Evolutionary conservation across 108 stramenopile genomes (phyloP), one percentile per base, ranked within the genome.

Genomic region (Mediolabrus comicus): DNA sequence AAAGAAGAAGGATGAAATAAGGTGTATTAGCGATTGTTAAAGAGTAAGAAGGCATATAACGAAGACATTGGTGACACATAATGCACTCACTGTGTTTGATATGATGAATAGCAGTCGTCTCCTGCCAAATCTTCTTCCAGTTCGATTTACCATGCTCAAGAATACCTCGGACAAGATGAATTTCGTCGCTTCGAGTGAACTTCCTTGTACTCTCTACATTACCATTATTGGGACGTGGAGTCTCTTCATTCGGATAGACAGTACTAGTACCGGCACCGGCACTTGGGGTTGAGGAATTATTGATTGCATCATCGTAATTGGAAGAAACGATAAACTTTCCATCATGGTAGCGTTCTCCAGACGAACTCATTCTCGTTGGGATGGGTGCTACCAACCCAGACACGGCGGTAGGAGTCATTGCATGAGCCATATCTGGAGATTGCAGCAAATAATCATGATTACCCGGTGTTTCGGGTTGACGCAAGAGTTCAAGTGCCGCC

Each of bases 41-140:
- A n/a, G n/a, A n/a, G n/a, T n/a, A n/a, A n/a, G n/a, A n/a, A n/a
- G n/a, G n/a, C n/a, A n/a, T n/a, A n/a, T n/a, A n/a, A n/a, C n/a
- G n/a, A n/a, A n/a, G n/a, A n/a, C n/a, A n/a, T n/a, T n/a, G n/a
- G n/a, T n/a, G n/a, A n/a, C n/a, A n/a, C n/a, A n/a, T n/a, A n/a
- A n/a, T n/a, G n/a, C n/a, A n/a, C n/a, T n/a, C n/a, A n/a, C 46
- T 39, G 26, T 63, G 71, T 31, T 53, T 59, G 5, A 72, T 72
- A n/a, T 72, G 62, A 19, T 63, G 60, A 27, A 71, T 19, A 1
- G 2, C 27, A 14, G 31, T 49, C 1, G 13, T 17, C 3, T 28
- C 35, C 2, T 71, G 33, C 52, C 61, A 62, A 16, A 71, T 59
- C 8, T 46, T 33, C 27, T 65, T 74, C 63, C 57, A 65, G 17